phyloP scores from a whole-genome alignment of 2,329 filamentous ascomycete genomes.

The Fusarium sp. region DNA sequence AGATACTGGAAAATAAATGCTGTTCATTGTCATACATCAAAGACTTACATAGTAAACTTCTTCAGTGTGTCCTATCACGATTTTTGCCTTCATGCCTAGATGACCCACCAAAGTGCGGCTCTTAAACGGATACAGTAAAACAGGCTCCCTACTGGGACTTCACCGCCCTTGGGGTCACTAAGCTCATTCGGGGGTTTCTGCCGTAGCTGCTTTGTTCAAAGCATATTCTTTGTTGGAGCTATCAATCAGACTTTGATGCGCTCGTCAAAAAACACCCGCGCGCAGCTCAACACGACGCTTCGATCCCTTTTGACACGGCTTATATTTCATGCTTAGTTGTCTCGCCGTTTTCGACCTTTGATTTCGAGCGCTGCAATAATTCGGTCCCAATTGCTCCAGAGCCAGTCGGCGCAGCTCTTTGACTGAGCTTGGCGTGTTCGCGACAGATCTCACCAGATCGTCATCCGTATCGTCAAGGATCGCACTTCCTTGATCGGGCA shows the following conservation, averaged over 20 bases:
- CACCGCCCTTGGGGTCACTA: constrained; percentile 28
- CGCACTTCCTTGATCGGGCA: neutral
- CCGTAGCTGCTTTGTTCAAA: constrained; percentile 28
- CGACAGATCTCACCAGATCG: constrained; percentile 29
- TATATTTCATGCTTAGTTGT: neutral
- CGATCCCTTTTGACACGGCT: constrained; percentile 1
- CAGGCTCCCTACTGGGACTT: neutral
- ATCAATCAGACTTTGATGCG: constrained; percentile 37
- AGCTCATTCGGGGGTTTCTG: constrained; percentile 27
- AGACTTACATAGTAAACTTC: neutral
- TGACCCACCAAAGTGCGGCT: constrained; percentile 26
- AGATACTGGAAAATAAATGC: neutral
- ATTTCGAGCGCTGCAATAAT: constrained; percentile 3
- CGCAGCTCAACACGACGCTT: constrained; percentile 25
- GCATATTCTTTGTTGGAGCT: constrained; percentile 40
- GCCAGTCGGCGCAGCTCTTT: constrained; percentile 31
- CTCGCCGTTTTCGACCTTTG: neutral
- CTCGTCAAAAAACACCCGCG: constrained; percentile 30
- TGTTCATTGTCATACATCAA: neutral
- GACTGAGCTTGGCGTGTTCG: constrained; percentile 30
- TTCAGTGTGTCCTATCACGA: neutral
- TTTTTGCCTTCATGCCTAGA: neutral
- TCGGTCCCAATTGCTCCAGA: constrained; percentile 6
- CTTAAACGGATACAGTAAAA: neutral
- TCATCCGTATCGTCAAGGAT: constrained; percentile 22